Conservation (phyloP, 2,329 filamentous ascomycete genomes). For the Aurifilum marmelostoma region DNA sequence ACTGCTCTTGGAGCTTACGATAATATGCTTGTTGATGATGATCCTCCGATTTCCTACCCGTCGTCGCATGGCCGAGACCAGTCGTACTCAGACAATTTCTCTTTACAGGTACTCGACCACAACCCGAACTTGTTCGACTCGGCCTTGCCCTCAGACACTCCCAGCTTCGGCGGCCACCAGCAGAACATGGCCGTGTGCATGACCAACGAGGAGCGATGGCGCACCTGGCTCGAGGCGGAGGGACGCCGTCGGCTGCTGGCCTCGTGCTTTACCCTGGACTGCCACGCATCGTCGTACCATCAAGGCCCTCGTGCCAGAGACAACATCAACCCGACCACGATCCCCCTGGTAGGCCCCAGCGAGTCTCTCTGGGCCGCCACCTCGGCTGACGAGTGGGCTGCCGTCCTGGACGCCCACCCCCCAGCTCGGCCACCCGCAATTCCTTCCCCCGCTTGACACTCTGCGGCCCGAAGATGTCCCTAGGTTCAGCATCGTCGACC, state of each 20-base stretch:
- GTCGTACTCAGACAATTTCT: conserved; percentile 37
- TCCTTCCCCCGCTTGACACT: conserved; percentile 38
- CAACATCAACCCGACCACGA: conserved; percentile 44
- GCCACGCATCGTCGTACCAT: conserved; percentile 58
- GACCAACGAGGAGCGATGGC: conserved; percentile 48
- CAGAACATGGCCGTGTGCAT: conserved; percentile 14
- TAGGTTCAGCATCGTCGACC: conserved; percentile 43
- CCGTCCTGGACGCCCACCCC: conserved; percentile 36
- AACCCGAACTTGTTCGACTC: conserved; percentile 34
- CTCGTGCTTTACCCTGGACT: conserved; percentile 60
- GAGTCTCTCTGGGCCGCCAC: conserved; percentile 54
- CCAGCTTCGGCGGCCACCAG: conserved; percentile 33
- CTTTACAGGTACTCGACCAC: conserved; percentile 37
- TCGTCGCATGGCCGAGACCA: conserved; percentile 31
- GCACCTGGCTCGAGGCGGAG: conserved; percentile 56
- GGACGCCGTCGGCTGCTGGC: conserved; percentile 57
- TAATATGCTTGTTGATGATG: conserved; percentile 28
- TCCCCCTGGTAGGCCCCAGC: conserved; percentile 52
- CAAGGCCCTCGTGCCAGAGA: conserved; percentile 50
- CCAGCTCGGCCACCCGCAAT: conserved; percentile 36
- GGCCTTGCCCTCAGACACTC: conserved; percentile 28
- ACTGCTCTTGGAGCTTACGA: conserved; percentile 23
- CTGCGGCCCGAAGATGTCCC: conserved; percentile 43
- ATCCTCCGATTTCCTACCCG: conserved; percentile 32
- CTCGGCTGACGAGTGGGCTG: conserved; percentile 51